Evolutionary conservation across 2,329 filamentous ascomycete genomes (phyloP).

Genomic region (Elsinoe arachidis): DNA sequence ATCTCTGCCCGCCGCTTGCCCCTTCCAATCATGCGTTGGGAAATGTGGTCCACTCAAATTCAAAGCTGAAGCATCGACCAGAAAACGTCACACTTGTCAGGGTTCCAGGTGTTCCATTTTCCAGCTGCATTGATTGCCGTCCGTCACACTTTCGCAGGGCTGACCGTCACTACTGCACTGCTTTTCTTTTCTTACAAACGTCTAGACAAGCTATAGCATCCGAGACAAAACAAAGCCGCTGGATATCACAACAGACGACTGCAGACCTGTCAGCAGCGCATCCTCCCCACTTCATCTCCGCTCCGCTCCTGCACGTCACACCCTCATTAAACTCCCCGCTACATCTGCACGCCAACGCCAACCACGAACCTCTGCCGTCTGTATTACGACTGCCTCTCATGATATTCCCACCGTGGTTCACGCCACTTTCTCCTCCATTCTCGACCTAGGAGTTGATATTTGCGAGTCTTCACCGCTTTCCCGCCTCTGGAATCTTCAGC

Average conservation of each 20-base stretch:
- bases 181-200: slow-evolving; percentile 6
- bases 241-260: background rate
- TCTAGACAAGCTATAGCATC: background rate
- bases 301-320: background rate
- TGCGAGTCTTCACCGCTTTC: slow-evolving; percentile 5
- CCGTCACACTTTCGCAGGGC: background rate
- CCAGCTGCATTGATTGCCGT: background rate
- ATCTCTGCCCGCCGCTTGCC: no score
- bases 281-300: background rate
- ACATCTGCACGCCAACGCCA: background rate
- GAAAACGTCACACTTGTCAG: background rate
- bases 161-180: background rate
- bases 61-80: background rate
- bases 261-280: slow-evolving; percentile 3
- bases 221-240: background rate
- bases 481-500: background rate
- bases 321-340: slow-evolving; percentile 9
- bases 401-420: background rate
- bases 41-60: no score
- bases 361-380: slow-evolving; percentile 1
- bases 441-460: background rate
- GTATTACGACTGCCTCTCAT: slow-evolving; percentile 11
- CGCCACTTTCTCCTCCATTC: background rate
- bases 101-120: background rate
- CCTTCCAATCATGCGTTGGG: no score